A percentile compares a stretch with the other conserved stretches of the same genome.
Conservation (phyloP, 2,329 filamentous ascomycete species). For the Aspergillus arachidicola region DNA sequence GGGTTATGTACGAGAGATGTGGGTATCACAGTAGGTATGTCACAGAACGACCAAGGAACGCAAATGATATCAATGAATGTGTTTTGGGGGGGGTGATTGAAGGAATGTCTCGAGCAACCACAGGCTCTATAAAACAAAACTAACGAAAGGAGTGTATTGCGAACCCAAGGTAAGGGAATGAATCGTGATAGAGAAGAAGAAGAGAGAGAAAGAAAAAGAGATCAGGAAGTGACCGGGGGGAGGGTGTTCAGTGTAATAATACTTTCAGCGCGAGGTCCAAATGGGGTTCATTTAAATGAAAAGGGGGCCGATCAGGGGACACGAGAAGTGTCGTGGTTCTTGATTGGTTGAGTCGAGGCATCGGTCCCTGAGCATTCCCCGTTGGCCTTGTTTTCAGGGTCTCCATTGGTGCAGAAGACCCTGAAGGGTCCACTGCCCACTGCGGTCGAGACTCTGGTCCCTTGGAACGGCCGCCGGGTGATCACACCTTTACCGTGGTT, state of each 20-base stretch:
- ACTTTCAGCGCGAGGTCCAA: conserved; percentile 4
- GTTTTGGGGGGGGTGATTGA: neutral
- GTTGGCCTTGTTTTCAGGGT: neutral
- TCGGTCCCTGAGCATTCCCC: conserved; percentile 20
- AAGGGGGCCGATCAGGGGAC: conserved; percentile 25
- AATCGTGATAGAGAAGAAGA: conserved; percentile 7
- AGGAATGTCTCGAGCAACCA: conserved; percentile 3
- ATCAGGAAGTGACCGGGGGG: conserved; percentile 6
- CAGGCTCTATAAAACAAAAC: neutral
- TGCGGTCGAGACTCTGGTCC: conserved; percentile 17
- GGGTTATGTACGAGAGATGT: conserved; percentile 14
- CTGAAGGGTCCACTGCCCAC: conserved; percentile 5
- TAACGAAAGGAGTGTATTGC: conserved; percentile 12
- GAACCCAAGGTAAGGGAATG: conserved; percentile 7
- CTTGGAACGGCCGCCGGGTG: conserved; percentile 8
- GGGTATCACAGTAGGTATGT: conserved; percentile 20
- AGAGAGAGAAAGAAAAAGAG: conserved; percentile 7
- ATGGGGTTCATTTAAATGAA: conserved; percentile 19
- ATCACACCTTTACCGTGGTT: conserved; percentile 12
- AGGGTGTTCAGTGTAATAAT: conserved; percentile 13
- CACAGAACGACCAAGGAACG: conserved; percentile 9
- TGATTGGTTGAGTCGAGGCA: conserved; percentile 17
- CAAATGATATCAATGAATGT: conserved; percentile 3
- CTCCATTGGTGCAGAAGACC: conserved; percentile 13
- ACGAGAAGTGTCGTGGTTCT: neutral